Evolutionary conservation across 257 asterid genomes (phyloP).

Genomic region (Petunia secreta): DNA sequence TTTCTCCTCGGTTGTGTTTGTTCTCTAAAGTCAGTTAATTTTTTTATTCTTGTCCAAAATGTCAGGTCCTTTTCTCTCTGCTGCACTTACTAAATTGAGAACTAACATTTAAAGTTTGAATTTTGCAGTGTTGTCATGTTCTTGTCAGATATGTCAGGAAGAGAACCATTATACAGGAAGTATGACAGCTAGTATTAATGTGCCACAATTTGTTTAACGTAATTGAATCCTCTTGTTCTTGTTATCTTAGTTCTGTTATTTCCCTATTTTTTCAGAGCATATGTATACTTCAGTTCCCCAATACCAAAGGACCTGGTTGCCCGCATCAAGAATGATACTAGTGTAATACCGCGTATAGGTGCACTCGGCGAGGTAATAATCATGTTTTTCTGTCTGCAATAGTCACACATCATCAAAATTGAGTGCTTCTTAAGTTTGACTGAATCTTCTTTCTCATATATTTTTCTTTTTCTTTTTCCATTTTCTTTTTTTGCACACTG

Average conservation of each 20-base stretch:
- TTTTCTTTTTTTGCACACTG: conserved; percentile 32
- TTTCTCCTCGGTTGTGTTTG: conserved; percentile 9
- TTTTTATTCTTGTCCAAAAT: background rate
- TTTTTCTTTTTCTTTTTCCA: conserved; percentile 16
- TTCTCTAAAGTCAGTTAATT: conserved; percentile 3
- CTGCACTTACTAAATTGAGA: conserved; percentile 18
- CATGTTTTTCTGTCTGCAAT: conserved; percentile 27
- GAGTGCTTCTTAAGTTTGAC: conserved; percentile 19
- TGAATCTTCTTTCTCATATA: background rate
- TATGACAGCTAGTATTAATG: conserved; percentile 32
- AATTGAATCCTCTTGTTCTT: conserved; percentile 29
- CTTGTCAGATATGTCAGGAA: conserved; percentile 99
- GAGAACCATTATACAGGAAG: conserved; percentile 97
- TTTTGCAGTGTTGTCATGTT: conserved; percentile 87
- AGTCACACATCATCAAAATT: background rate
- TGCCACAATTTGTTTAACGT: conserved; percentile 13
- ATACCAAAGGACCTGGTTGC: conserved; percentile 72
- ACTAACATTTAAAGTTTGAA: conserved; percentile 45
- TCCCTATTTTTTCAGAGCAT: conserved; percentile 65
- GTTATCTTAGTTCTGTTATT: conserved; percentile 19
- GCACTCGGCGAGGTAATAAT: conserved; percentile 84
- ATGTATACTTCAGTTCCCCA: conserved; percentile 83
- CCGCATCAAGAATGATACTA: conserved; percentile 88
- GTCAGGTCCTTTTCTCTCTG: background rate
- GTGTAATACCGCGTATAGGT: conserved; percentile 97